Percentiles rank a stretch among this genome's conserved stretches.
Conservation (phyloP, 352 stramenopile species). For the Ophiocytium majus region DNA sequence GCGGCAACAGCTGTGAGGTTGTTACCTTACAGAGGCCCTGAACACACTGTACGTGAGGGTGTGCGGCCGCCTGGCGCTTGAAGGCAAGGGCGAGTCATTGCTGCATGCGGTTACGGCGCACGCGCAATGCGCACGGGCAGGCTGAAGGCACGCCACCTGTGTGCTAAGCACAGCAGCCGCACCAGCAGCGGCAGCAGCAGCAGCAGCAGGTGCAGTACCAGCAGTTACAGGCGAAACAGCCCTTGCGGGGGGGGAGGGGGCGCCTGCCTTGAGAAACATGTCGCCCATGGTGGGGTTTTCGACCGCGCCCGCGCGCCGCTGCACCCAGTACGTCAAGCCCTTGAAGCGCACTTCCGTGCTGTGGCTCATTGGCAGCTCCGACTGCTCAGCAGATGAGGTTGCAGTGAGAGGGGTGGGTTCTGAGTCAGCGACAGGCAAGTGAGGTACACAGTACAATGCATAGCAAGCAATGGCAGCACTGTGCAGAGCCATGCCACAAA, state of each 20-base stretch:
- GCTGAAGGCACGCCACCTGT: not conserved
- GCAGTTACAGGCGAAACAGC: not conserved
- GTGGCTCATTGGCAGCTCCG: too few species aligned
- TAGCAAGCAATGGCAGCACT: not conserved
- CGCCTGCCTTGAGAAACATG: constrained; percentile 18
- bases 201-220: too few species aligned
- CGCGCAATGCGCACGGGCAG: not conserved
- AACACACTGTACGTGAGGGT: too few species aligned
- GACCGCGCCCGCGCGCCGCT: constrained; percentile 15
- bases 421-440: not conserved
- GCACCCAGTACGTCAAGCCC: constrained; percentile 27
- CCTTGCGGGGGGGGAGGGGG: not conserved
- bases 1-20: too few species aligned
- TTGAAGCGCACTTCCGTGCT: not conserved
- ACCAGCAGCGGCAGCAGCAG: too few species aligned
- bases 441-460: not conserved
- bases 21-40: too few species aligned
- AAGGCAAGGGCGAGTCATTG: too few species aligned
- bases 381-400: too few species aligned
- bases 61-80: too few species aligned
- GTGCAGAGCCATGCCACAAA: not conserved
- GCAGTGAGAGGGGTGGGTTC: not conserved
- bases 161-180: too few species aligned
- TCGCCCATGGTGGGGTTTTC: constrained; percentile 40
- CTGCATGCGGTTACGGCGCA: not conserved